Conservation (phyloP, 495 filamentous ascomycete genomes). For the Aspergillus leporis region DNA sequence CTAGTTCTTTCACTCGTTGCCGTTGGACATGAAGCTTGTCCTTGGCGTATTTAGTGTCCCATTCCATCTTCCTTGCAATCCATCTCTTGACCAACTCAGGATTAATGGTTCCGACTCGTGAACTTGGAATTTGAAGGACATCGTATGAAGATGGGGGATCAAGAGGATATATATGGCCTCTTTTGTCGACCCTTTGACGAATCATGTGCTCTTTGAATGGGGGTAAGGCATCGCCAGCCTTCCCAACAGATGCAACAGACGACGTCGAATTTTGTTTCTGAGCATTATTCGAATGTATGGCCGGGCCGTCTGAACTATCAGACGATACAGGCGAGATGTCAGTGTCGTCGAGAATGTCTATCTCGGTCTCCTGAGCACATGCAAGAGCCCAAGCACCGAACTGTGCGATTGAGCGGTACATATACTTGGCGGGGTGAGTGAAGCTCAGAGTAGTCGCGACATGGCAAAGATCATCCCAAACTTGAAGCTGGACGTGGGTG, state of each 20-base stretch:
- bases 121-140: constrained; percentile 59
- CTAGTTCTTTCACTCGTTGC: constrained; percentile 67
- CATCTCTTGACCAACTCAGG: constrained; percentile 78
- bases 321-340: constrained; percentile 72
- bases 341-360: constrained; percentile 81
- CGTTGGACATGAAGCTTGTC: constrained; percentile 68
- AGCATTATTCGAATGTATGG: constrained; percentile 21
- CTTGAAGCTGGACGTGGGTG: constrained; percentile 92
- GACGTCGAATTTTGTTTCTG: constrained; percentile 22
- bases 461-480: constrained; percentile 94
- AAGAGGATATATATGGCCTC: constrained; percentile 70
- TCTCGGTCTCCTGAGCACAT: constrained; percentile 71
- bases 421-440: constrained; percentile 89
- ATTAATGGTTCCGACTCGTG: constrained; percentile 76
- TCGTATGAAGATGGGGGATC: constrained; percentile 59
- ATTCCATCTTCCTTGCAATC: constrained; percentile 68
- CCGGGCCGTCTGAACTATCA: constrained; percentile 44
- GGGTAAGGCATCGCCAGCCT: constrained; percentile 79
- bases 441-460: constrained; percentile 89
- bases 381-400: constrained; percentile 91
- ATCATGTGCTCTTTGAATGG: constrained; percentile 84
- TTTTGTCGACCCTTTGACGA: constrained; percentile 76
- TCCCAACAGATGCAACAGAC: constrained; percentile 57
- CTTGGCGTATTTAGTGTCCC: constrained; percentile 67
- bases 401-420: constrained; percentile 87